phyloP scores from a whole-genome alignment of 371 early-diverging fungal species.

The Mucor piriformis region DNA sequence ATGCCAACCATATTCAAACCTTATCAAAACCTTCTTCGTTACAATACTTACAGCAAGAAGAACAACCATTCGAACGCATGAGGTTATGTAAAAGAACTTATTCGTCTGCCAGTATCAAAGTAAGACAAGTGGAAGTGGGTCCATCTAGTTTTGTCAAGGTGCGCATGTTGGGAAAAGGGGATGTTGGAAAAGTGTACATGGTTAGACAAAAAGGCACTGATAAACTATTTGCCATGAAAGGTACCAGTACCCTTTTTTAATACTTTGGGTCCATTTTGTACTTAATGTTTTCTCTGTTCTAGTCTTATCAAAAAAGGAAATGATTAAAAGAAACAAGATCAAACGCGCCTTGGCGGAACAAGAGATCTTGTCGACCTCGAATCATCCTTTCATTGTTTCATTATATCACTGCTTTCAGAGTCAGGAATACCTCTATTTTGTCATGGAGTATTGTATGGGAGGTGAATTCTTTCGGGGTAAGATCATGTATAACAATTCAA shows the following conservation, averaged over 20 bases:
- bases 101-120: constrained; percentile 75
- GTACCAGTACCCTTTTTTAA: constrained; percentile 30
- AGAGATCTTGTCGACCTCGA: constrained; percentile 89
- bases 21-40: constrained; percentile 2
- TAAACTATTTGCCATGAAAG: constrained; percentile 93
- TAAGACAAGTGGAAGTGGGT: constrained; percentile 75
- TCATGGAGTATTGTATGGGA: constrained; percentile 99
- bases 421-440: constrained; percentile 91
- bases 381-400: constrained; percentile 97
- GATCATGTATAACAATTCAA: constrained; percentile 1
- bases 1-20: constrained; percentile 40
- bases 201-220: constrained; percentile 86
- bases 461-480: constrained; percentile 97
- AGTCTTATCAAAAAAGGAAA: constrained; percentile 92
- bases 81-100: constrained; percentile 59
- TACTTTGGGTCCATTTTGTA: no score
- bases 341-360: constrained; percentile 96
- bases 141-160: constrained; percentile 86
- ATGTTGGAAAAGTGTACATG: constrained; percentile 95
- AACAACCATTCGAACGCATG: constrained; percentile 19
- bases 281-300: neutral
- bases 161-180: constrained; percentile 91
- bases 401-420: constrained; percentile 96
- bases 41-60: constrained; percentile 16
- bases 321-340: constrained; percentile 95